A percentile compares a stretch with the other conserved stretches of the same genome.
Conservation (phyloP, 2,329 filamentous ascomycete genomes). For the Penicillium sclerotigenum region DNA sequence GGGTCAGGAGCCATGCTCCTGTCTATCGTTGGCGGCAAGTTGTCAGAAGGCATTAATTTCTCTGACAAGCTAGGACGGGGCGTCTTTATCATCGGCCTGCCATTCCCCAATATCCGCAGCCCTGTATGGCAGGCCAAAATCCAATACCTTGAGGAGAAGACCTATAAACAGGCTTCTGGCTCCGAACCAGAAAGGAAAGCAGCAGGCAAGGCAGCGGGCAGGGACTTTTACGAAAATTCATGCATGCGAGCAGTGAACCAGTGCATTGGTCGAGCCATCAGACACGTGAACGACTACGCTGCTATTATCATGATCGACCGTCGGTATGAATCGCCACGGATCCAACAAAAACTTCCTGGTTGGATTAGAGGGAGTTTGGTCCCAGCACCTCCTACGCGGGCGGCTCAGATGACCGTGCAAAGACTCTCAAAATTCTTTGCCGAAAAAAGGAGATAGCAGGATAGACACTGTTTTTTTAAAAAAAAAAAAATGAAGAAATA, state of each 20-base stretch:
- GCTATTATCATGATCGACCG: conserved; percentile 81
- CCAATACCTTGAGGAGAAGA: conserved; percentile 72
- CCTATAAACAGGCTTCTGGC: conserved; percentile 32
- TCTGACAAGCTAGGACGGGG: conserved; percentile 84
- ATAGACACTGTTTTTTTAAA: neutral
- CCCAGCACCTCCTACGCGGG: conserved; percentile 19
- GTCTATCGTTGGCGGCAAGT: conserved; percentile 87
- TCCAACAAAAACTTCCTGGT: conserved; percentile 74
- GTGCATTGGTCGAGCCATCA: conserved; percentile 87
- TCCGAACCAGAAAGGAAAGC: conserved; percentile 30
- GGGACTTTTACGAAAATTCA: conserved; percentile 87
- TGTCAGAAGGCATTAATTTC: conserved; percentile 98
- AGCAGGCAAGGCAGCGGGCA: conserved; percentile 52
- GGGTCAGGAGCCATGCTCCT: conserved; percentile 73
- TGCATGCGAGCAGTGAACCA: conserved; percentile 98
- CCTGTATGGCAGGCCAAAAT: conserved; percentile 92
- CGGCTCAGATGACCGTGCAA: conserved; percentile 27
- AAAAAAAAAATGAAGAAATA: neutral
- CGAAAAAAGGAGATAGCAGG: conserved; percentile 7
- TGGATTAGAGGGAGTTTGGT: conserved; percentile 77
- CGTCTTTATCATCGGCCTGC: conserved; percentile 86
- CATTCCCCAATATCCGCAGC: conserved; percentile 85
- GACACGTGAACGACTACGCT: conserved; percentile 85
- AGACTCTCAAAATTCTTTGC: conserved; percentile 36
- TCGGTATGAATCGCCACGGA: conserved; percentile 70